Conservation (phyloP, 1,139 yeast species). For the Sugiyamaella xylanicola region DNA sequence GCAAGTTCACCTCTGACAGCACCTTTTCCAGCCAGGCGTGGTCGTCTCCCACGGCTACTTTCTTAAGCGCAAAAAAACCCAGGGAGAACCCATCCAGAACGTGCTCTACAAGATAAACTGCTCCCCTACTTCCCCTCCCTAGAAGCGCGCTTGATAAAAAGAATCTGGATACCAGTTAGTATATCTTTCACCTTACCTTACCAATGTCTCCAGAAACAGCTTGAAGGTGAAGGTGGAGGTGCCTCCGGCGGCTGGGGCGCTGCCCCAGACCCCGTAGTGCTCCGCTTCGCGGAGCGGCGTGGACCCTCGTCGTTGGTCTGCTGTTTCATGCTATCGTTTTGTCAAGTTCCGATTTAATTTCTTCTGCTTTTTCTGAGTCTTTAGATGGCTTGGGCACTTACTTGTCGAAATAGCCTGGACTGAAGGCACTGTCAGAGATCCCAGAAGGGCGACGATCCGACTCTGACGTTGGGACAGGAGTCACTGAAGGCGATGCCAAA, state of each 20-base stretch:
- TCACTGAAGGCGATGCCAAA: slow-evolving; percentile 5
- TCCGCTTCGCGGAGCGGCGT: background rate
- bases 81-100: slow-evolving; percentile 66
- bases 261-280: slow-evolving; percentile 1
- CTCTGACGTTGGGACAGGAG: slow-evolving; percentile 4
- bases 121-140: slow-evolving; percentile 84
- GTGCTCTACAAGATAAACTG: slow-evolving; percentile 82
- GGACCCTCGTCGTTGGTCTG: background rate
- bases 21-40: slow-evolving; percentile 67
- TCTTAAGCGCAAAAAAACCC: slow-evolving; percentile 81
- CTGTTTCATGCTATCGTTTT: no score
- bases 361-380: no score
- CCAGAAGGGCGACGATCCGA: slow-evolving; percentile 15
- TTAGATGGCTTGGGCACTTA: no score
- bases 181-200: no score
- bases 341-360: no score
- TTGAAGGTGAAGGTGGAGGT: no score
- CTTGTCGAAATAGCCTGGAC: slow-evolving; percentile 26
- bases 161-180: slow-evolving; percentile 61
- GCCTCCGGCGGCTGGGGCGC: slow-evolving; percentile 4
- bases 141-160: slow-evolving; percentile 55
- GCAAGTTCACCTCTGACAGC: slow-evolving; percentile 72
- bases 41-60: slow-evolving; percentile 81
- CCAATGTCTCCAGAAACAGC: no score
- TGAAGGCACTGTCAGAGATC: slow-evolving; percentile 24